Conservation (phyloP, 2,329 filamentous ascomycete genomes). For the Leptographium flavum region DNA sequence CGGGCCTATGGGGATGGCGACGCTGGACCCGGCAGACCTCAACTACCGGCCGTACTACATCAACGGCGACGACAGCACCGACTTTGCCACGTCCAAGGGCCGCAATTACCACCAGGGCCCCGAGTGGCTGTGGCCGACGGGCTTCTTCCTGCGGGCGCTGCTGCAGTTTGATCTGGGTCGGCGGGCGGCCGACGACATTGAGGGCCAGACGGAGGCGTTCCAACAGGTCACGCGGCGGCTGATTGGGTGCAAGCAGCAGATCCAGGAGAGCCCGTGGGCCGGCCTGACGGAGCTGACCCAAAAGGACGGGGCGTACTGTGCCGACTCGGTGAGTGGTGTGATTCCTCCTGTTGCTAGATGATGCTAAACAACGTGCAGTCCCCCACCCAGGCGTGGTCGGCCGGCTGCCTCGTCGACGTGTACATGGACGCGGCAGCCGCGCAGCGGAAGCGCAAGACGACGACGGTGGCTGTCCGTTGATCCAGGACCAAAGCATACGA, state of each 20-base stretch:
- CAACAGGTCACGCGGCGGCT: slow-evolving; percentile 84
- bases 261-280: slow-evolving; percentile 70
- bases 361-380: slow-evolving; percentile 35
- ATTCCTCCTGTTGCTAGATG: background rate
- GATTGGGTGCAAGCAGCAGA: slow-evolving; percentile 71
- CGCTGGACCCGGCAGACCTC: slow-evolving; percentile 77
- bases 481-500: background rate
- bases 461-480: background rate
- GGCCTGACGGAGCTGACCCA: slow-evolving; percentile 89
- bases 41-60: slow-evolving; percentile 93
- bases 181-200: slow-evolving; percentile 36
- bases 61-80: slow-evolving; percentile 83
- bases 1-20: slow-evolving; percentile 89
- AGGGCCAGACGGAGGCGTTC: slow-evolving; percentile 73
- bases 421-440: slow-evolving; percentile 75
- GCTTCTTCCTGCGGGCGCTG: slow-evolving; percentile 85
- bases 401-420: slow-evolving; percentile 83
- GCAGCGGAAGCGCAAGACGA: slow-evolving; percentile 18
- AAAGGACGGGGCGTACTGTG: slow-evolving; percentile 69
- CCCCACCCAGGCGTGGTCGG: slow-evolving; percentile 93
- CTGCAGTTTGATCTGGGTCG: slow-evolving; percentile 78
- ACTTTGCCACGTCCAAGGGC: slow-evolving; percentile 87
- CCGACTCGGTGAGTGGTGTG: slow-evolving; percentile 60
- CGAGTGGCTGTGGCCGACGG: slow-evolving; percentile 96
- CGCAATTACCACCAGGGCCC: slow-evolving; percentile 97